Conservation (phyloP, 768 basidiomycete genomes). For the Pleurotus ostreatus region DNA sequence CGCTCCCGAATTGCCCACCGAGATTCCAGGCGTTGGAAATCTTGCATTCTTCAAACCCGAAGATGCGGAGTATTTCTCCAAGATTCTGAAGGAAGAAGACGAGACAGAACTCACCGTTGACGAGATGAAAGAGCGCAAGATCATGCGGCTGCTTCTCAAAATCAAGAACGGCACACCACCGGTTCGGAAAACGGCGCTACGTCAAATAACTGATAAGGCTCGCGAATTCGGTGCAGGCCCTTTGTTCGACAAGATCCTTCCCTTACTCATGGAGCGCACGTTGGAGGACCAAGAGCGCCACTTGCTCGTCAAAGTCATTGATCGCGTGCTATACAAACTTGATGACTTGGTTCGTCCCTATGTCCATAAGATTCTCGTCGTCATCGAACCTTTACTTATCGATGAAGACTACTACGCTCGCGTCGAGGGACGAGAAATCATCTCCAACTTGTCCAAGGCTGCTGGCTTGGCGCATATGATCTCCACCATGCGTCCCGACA, state of each 20-base stretch:
- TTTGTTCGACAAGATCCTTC: constrained; percentile 97
- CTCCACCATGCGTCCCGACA: constrained; percentile 99
- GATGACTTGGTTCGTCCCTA: constrained; percentile 99
- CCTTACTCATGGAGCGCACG: constrained; percentile 95
- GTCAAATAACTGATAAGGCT: constrained; percentile 99
- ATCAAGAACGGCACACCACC: constrained; percentile 99
- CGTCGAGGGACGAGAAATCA: constrained; percentile 98
- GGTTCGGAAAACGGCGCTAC: constrained; percentile 93
- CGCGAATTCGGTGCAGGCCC: constrained; percentile 98
- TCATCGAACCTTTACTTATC: constrained; percentile 97
- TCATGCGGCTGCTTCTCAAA: constrained; percentile 95
- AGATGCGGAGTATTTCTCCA: constrained; percentile 96
- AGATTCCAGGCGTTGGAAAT: constrained; percentile 96
- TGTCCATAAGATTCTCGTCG: constrained; percentile 98
- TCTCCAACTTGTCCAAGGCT: constrained; percentile 97
- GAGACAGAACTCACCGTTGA: constrained; percentile 91
- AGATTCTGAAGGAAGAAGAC: constrained; percentile 93
- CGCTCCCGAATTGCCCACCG: constrained; percentile 90
- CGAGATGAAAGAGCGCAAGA: constrained; percentile 99
- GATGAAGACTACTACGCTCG: constrained; percentile 97
- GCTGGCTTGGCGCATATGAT: constrained; percentile 99
- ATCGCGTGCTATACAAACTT: constrained; percentile 96
- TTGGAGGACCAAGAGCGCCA: constrained; percentile 99
- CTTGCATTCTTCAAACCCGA: constrained; percentile 98
- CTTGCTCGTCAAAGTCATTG: constrained; percentile 97